Base-by-base conservation (phyloP, 495 filamentous ascomycete genomes). In the Aspergillus conjunctus region DNA sequence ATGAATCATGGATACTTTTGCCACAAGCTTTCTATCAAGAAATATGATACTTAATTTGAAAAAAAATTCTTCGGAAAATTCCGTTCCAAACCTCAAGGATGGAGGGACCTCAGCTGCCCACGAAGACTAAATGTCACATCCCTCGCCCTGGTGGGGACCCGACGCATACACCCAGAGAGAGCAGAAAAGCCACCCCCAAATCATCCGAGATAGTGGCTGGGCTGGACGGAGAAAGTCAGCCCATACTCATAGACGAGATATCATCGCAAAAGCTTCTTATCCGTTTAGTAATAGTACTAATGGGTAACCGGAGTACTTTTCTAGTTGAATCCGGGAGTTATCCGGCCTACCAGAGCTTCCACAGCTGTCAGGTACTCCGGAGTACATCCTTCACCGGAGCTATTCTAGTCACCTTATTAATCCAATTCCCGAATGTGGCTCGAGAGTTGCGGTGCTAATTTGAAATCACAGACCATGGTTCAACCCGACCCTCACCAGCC, bases 401-500 rank as follows among this genome's bases (percentile, higher is more conserved):
- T 26, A 26, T 26, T 5, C 26, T 26, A 26, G 26, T 5, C 2
- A 26, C 5, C 5, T n/a, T 41, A 41, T n/a, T 14, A 41, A 41
- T 41, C 37, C 37, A 41, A 41, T 11, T 41, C 37, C 26, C 26
- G 26, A 26, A 26, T 26, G 26, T 26, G 26, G 26, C 26, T 26
- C 26, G 26, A 26, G 26, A 26, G 26, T 26, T 26, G 26, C 5
- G 26, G 26, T 26, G 5, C 26, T 26, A 26, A 26, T 2, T 26
- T 26, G 26, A 26, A 26, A 48, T 21, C 44, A 48, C 44, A 48
- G n/a, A 48, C 44, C 44, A 48, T 20, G 44, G 44, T 48, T 48
- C 44, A 48, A 21, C 21, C 37, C 37, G 9, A 22, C 21, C 20
- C 18, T 48, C 10, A 48, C 17, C 20, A 18, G 10, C 17, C 44